A percentile compares a stretch with the other conserved stretches of the same genome.
These are phyloP conservation scores for Hypomyces rosellus DNA, from an alignment of 2,329 filamentous ascomycete genomes.

Conservation along the genomic window DNA sequence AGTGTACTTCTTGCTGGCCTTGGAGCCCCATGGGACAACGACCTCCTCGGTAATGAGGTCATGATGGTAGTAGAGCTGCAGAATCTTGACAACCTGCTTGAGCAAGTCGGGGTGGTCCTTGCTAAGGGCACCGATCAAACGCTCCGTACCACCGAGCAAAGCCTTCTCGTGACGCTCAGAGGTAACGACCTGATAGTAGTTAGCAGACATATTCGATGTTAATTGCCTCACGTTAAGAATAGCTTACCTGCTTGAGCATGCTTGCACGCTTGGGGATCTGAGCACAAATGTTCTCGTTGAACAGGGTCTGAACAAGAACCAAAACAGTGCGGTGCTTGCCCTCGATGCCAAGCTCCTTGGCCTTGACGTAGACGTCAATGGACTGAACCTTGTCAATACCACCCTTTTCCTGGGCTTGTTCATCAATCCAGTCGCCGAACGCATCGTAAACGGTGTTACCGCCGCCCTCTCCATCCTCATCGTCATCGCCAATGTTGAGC, in stretches of 20 bases:
- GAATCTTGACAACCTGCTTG: conserved; percentile 73
- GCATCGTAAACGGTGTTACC: conserved; percentile 78
- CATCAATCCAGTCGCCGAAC: conserved; percentile 86
- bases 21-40: conserved; percentile 83
- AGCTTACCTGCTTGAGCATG: conserved; percentile 78
- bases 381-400: conserved; percentile 75
- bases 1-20: conserved; percentile 98
- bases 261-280: conserved; percentile 78
- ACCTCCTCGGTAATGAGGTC: conserved; percentile 86
- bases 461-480: conserved; percentile 70
- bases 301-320: conserved; percentile 88
- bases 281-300: conserved; percentile 80
- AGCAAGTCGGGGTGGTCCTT: conserved; percentile 74
- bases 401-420: conserved; percentile 64
- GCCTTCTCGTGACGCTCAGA: conserved; percentile 95
- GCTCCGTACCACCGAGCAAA: conserved; percentile 89
- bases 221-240: not conserved
- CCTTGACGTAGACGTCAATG: conserved; percentile 91
- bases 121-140: conserved; percentile 66
- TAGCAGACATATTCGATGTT: not conserved
- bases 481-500: conserved; percentile 74
- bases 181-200: conserved; percentile 52
- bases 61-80: conserved; percentile 84
- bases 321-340: conserved; percentile 87
- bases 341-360: conserved; percentile 92